Percentiles rank a stretch among this genome's conserved stretches.
Conservation (phyloP, 139 green algal genomes). For the Chlorella vulgaris region DNA sequence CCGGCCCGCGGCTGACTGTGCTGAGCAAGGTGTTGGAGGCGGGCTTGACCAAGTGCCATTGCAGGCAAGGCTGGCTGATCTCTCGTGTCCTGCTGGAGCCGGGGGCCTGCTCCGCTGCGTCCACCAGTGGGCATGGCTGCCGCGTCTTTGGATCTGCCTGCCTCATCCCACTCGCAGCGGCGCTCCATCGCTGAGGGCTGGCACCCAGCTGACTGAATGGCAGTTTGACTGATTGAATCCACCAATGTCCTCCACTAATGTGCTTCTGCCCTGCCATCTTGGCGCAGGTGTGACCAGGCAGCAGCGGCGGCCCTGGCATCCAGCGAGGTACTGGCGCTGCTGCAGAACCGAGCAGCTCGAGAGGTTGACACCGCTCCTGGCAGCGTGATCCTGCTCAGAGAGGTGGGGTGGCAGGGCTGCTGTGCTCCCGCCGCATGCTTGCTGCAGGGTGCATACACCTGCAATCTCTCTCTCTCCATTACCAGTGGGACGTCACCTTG, state of each 20-base stretch:
- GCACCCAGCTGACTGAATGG: too few relatives aligned
- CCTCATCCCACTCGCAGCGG: too few relatives aligned
- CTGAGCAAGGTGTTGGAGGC: slow-evolving; percentile 5
- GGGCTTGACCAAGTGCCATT: slow-evolving; percentile 31
- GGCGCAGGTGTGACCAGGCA: not conserved
- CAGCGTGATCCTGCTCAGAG: not conserved
- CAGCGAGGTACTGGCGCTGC: slow-evolving; percentile 8
- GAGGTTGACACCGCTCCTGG: slow-evolving; percentile 12
- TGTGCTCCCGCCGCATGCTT: too few relatives aligned
- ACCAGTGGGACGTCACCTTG: not conserved
- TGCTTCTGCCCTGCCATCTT: not conserved
- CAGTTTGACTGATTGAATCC: too few relatives aligned
- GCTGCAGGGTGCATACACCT: too few relatives aligned
- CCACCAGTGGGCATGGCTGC: not conserved
- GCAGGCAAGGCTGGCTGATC: not conserved
- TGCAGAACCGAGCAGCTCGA: slow-evolving; percentile 14
- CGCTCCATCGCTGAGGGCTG: too few relatives aligned
- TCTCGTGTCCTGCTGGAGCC: not conserved
- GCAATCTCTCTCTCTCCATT: too few relatives aligned
- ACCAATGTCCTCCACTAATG: too few relatives aligned
- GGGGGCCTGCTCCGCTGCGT: not conserved
- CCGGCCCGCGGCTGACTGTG: slow-evolving; percentile 1
- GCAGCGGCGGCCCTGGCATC: not conserved
- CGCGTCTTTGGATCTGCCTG: not conserved
- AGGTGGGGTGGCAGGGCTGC: not conserved